Base-by-base conservation (phyloP, 73 alveolate species). In the Uronychia binucleata region DNA sequence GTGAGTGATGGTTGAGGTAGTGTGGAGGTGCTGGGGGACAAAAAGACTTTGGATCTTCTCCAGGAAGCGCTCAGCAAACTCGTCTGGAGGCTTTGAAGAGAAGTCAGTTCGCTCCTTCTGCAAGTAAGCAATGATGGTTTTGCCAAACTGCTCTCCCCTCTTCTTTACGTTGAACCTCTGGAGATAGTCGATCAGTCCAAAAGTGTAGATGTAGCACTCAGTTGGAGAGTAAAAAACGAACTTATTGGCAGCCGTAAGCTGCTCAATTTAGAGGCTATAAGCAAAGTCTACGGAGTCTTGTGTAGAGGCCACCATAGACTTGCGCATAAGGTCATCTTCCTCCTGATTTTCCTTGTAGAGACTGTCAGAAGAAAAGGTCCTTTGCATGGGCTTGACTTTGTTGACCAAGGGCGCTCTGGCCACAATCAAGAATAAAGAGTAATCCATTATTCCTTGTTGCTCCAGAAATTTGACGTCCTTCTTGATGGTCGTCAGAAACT, bases 151-250 rank as follows among this genome's bases (percentile, higher is more conserved):
- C 80, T 88, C 94, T 14, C 77, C 76, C 31, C 82, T 74, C 88
- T 88, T 88, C 84, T 88, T 88, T 77, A 79, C 83, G 31, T 82
- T 88, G 87, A 82, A 88, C 58, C 83, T 83, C 57, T 86, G 90
- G 74, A 88, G 84, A 60, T 88, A 88, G 78, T 88, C 94, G n/a
- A 88, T 88, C 5, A 88, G 91, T 31, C 94, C 94, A 67, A 88
- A 78, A 14, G 77, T 78, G 76, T 83, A 88, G 30, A 82, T 78
- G 46, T 78, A 88, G 32, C 81, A 57, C 78, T 81, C 28, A 28
- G 58, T 34, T 58, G 90, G 88, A 28, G 91, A 88, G 60, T 82
- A 88, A 67, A 88, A 81, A 30, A 83, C 88, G 76, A 82, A 83
- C 31, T 59, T 81, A 75, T 81, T 81, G 33, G 79, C 80, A 57